phyloP scores from a whole-genome alignment of 2,329 filamentous ascomycete species.

The Ceratocystis huliohia region DNA sequence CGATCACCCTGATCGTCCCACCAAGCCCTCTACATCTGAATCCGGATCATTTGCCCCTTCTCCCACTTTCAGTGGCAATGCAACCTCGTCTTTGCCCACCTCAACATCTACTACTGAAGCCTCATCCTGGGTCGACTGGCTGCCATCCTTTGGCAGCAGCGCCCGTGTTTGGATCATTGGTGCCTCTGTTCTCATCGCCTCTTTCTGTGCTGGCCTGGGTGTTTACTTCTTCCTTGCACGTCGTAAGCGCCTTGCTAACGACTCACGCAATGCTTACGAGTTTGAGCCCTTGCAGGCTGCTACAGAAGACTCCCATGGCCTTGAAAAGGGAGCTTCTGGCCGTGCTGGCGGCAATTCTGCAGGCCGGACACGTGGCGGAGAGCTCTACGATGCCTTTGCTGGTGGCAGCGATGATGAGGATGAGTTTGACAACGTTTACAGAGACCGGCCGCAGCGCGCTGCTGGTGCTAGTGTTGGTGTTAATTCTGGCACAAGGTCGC shows the following conservation, averaged over 20 bases:
- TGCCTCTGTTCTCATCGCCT: constrained; percentile 65
- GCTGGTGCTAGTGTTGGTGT: neutral
- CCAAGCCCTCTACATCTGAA: constrained; percentile 31
- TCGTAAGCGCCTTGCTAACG: constrained; percentile 60
- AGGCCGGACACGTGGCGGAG: constrained; percentile 56
- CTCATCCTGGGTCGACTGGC: constrained; percentile 67
- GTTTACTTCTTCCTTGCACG: constrained; percentile 71
- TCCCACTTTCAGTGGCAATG: constrained; percentile 36
- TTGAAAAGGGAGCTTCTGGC: constrained; percentile 26
- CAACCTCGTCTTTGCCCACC: constrained; percentile 19
- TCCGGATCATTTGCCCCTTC: constrained; percentile 31
- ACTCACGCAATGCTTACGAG: constrained; percentile 72
- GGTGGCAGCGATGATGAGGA: constrained; percentile 61
- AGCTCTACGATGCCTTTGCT: constrained; percentile 95
- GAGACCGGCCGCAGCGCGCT: constrained; percentile 26
- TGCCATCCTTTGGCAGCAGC: constrained; percentile 79
- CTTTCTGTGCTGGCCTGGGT: constrained; percentile 72
- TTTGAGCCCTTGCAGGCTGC: constrained; percentile 86
- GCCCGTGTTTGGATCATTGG: constrained; percentile 93
- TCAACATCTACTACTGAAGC: constrained; percentile 25
- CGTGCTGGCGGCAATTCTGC: constrained; percentile 26
- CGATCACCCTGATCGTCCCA: constrained; percentile 52
- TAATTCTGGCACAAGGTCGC: neutral
- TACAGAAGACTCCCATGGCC: constrained; percentile 46
- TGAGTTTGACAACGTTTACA: constrained; percentile 32